Evolutionary conservation across 495 filamentous ascomycete species (phyloP), one percentile per base, ranked within the genome.

Genomic region (Podospora bellae-mahoneyi): DNA sequence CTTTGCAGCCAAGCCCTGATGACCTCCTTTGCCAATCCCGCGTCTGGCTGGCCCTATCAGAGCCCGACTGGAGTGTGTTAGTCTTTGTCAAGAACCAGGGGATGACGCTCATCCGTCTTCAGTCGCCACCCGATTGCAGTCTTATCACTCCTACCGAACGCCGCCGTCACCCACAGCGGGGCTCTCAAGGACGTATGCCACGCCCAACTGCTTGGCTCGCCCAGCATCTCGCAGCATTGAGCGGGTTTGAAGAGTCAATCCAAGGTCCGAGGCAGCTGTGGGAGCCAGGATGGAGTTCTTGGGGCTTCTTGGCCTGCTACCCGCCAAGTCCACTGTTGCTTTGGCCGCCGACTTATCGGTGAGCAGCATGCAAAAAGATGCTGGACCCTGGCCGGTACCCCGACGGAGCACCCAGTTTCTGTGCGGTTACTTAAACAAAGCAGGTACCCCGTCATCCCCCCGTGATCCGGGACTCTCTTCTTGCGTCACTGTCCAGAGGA

Each of bases 211-310:
- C 65, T 60, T 34, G 61, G 61, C 61, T 63, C 61, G n/a, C 61
- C 61, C 61, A 63, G 61, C 61, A 61, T 63, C 30, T 16, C n/a
- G 34, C 27, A 28, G 61, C n/a, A 5, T 20, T 32, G 30, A 63
- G 61, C 27, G 61, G 27, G 27, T 32, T 32, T 61, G 20, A 10
- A 28, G 27, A 44, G 27, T 63, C 61, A 34, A 63, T 30, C 6
- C 60, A 28, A 62, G 60, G 32, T 44, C 65, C 55, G 56, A 66
- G 58, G 20, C 10, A 57, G 60, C 72, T 68, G 67, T 63, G 62
- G n/a, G 30, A 18, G 54, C 69, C 68, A 63, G 75, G 68, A 75
- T 74, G 66, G 48, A 70, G 64, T 64, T 77, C 72, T 75, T 77
- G 72, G 75, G 30, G 66, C 61, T 55, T 68, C 75, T 77, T 77